phyloP scores from a whole-genome alignment of 495 filamentous ascomycete genomes.

The Pyrenopolyporus hunteri region DNA sequence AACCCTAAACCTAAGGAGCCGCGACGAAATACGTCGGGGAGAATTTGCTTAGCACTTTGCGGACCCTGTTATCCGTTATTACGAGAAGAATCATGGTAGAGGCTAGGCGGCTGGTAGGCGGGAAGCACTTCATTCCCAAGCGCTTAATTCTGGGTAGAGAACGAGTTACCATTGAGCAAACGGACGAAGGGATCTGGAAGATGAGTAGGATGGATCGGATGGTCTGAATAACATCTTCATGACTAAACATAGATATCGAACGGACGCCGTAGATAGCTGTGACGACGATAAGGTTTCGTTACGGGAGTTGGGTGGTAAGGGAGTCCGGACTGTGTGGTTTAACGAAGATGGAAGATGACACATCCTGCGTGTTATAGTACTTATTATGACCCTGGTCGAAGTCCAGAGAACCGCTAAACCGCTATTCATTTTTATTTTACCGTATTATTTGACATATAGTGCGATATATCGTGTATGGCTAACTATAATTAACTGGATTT shows the following conservation, averaged over 20 bases:
- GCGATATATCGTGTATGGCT: no score
- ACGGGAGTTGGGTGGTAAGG: neutral
- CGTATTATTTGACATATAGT: no score
- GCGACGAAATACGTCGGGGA: neutral
- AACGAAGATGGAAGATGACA: neutral
- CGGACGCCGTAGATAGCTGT: neutral
- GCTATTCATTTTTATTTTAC: no score
- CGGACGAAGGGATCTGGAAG: neutral
- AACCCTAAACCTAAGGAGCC: no score
- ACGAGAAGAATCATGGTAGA: neutral
- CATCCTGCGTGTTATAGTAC: neutral
- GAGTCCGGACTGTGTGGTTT: neutral
- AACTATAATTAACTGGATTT: no score
- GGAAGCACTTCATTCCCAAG: neutral
- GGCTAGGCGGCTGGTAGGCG: neutral
- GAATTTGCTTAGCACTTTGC: neutral
- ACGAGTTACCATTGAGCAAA: neutral
- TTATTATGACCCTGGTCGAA: neutral
- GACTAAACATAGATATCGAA: neutral
- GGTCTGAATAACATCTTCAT: conserved; percentile 1
- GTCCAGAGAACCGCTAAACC: no score
- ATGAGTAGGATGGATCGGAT: neutral
- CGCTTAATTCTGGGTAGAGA: neutral
- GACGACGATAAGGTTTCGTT: neutral
- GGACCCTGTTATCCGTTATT: neutral